These are phyloP conservation scores for Trametes punicea DNA, from an alignment of 768 basidiomycete genomes.

Conservation along the genomic window DNA sequence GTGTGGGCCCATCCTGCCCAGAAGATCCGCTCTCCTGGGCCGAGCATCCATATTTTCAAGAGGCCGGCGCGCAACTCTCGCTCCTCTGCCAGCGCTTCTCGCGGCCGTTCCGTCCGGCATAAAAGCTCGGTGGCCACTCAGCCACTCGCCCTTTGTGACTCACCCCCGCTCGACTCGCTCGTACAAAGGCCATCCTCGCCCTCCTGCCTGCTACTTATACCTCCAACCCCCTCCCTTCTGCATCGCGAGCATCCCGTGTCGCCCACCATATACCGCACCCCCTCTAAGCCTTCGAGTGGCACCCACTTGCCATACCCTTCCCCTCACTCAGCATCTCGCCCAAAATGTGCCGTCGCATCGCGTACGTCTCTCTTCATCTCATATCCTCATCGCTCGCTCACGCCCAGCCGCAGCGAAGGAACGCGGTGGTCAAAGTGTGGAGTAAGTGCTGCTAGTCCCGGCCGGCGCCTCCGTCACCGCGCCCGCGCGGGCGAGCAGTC, in stretches of 20 bases:
- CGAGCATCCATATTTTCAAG: background rate
- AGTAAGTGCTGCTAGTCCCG: constrained; percentile 40
- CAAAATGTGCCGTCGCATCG: constrained; percentile 70
- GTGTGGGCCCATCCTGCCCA: too few species aligned
- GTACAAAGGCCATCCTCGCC: background rate
- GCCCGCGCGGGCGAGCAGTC: constrained; percentile 9
- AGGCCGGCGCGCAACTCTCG: background rate
- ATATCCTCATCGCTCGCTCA: constrained; percentile 9
- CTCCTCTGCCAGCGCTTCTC: constrained; percentile 18
- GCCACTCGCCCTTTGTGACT: constrained; percentile 12
- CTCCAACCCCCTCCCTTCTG: background rate
- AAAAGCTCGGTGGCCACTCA: constrained; percentile 19
- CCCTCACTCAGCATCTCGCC: background rate
- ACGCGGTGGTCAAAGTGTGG: constrained; percentile 72
- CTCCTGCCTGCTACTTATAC: constrained; percentile 6
- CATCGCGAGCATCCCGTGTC: background rate
- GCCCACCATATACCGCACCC: background rate
- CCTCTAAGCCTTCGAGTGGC: constrained; percentile 3
- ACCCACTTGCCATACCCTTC: background rate
- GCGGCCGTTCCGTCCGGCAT: constrained; percentile 3
- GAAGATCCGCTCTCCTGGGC: background rate
- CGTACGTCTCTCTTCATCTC: constrained; percentile 46
- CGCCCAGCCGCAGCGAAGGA: constrained; percentile 53
- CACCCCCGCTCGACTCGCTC: constrained; percentile 14
- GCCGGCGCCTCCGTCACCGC: constrained; percentile 10